Evolutionary conservation across 1,284 basidiomycete genomes (phyloP), one percentile per base, ranked within the genome.

Genomic region (Veloboletus limbatus): DNA sequence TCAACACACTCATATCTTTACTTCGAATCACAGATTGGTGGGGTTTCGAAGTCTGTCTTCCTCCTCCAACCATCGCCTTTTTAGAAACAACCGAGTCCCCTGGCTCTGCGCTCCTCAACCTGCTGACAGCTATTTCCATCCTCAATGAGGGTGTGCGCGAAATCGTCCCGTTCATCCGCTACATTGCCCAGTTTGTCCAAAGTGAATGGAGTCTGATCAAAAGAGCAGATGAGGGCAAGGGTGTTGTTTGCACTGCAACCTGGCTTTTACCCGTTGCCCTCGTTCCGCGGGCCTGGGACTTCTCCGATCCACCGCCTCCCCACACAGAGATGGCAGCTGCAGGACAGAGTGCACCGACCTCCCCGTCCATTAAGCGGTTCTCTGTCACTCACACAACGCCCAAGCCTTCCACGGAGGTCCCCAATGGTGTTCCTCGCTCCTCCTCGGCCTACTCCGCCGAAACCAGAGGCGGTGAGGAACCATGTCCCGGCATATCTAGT

Each of bases 201-300:
- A 79, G 76, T 33, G 86, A 90, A 60, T 88, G 81, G 71, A 69
- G 66, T 45, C 50, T 73, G 39, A 86, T 92, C 61, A 74, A 79
- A 60, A 68, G 58, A 22, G 77, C 84, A 55, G 75, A 92, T 57
- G 56, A 73, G 40, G 88, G 88, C 1, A 66, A 78, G 57, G 89
- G 89, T 22, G 88, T 91, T 17, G 81, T 92, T 27, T 91, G 88
- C 62, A 85, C 85, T 39, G 84, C 88, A 18, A 92, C 89, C 14
- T 91, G 88, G 85, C 76, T 89, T 44, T 79, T 90, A 75, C 88
- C 87, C 18, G 79, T 81, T 40, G 87, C 88, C 7, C 70, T 90
- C 65, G 77, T 85, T 38, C 82, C 86, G 27, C 81, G 82, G 20
- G 69, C 86, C 31, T 89, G 86, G 86, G 87, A 89, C 62, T 89